Percentiles rank a stretch among this genome's conserved stretches.
These are phyloP conservation scores for Verbena officinalis DNA, from an alignment of 257 asterid genomes.

Conservation along the genomic window DNA sequence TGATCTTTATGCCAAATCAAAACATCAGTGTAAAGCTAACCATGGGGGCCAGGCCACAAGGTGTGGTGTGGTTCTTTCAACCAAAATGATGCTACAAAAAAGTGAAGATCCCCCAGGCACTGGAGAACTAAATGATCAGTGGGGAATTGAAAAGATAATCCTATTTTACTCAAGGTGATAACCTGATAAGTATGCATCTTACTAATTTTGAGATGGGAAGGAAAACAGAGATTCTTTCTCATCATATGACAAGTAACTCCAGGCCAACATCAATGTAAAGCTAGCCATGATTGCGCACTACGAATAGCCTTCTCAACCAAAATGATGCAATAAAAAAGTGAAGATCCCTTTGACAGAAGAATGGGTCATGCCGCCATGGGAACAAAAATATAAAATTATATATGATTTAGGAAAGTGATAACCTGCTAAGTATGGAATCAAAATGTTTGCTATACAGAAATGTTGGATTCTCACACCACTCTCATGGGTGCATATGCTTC, in stretches of 20 bases:
- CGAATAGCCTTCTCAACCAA: neutral
- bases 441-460: neutral
- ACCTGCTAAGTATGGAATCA: neutral
- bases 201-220: too few species aligned
- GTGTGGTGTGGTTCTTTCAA: too few species aligned
- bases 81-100: too few species aligned
- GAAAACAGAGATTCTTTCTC: neutral
- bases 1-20: slow-evolving; percentile 3
- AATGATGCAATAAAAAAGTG: neutral
- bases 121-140: too few species aligned
- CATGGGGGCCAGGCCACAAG: too few species aligned
- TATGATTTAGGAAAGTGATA: neutral
- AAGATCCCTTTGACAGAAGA: slow-evolving; percentile 5
- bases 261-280: slow-evolving; percentile 10
- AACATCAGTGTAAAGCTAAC: slow-evolving; percentile 9
- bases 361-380: too few species aligned
- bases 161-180: too few species aligned
- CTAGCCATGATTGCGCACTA: slow-evolving; percentile 1
- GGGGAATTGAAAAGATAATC: too few species aligned
- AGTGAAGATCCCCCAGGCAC: too few species aligned
- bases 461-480: neutral
- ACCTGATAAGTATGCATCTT: too few species aligned
- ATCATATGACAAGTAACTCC: neutral
- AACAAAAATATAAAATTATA: neutral
- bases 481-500: neutral